phyloP scores from a whole-genome alignment of 208 protist species.

The Tritrichomonas foetus region DNA sequence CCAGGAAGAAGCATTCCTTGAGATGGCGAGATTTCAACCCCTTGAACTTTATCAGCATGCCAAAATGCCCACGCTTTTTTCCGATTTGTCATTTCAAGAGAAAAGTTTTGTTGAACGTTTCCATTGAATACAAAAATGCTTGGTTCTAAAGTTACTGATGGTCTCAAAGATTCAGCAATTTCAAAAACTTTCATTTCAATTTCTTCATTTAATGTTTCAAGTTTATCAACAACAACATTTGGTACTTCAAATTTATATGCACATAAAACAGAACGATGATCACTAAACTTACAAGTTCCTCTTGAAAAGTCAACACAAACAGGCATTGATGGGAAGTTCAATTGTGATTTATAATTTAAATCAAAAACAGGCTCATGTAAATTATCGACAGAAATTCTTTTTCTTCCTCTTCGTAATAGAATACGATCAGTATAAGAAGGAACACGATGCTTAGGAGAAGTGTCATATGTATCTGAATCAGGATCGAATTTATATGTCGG shows the following conservation, averaged over 20 bases:
- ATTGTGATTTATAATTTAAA: not conserved
- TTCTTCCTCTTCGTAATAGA: not conserved
- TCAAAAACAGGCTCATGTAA: not conserved
- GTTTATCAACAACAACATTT: not conserved
- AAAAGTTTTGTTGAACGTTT: no score
- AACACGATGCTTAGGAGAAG: constrained; percentile 45
- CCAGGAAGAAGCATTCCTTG: no score
- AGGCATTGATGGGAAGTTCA: constrained; percentile 22
- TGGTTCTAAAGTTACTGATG: no score
- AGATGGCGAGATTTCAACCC: no score
- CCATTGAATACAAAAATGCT: no score
- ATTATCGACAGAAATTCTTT: not conserved
- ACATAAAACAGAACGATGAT: not conserved
- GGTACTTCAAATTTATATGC: not conserved
- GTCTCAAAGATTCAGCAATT: not conserved
- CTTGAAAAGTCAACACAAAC: not conserved
- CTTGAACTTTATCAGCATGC: no score
- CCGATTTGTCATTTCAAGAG: no score
- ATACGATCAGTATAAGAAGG: constrained; percentile 53
- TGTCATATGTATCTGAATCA: constrained; percentile 49
- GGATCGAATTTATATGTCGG: constrained; percentile 59
- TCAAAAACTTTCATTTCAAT: not conserved
- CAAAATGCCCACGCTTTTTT: no score
- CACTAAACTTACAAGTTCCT: not conserved
- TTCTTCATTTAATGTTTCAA: not conserved